Percentiles rank a stretch among this genome's conserved stretches.
phyloP scores from a whole-genome alignment of 148 eudicot species.

The Pouteria glomerata region DNA sequence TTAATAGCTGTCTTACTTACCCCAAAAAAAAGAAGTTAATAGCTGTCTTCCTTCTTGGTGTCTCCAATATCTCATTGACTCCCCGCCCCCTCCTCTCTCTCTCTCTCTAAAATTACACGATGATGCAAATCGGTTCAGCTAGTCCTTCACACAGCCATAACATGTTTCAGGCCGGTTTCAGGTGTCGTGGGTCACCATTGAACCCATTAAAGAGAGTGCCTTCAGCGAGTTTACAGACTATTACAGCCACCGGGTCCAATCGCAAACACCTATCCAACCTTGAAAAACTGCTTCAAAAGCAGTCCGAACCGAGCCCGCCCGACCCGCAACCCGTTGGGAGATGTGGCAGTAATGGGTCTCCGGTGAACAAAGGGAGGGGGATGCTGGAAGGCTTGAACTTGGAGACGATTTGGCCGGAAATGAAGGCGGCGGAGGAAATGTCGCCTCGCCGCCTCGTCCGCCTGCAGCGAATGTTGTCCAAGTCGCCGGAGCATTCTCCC shows the following conservation, averaged over 20 bases:
- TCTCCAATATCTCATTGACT: background rate
- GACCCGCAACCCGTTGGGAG: conserved; percentile 17
- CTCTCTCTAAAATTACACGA: too few relatives aligned
- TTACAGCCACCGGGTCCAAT: conserved; percentile 29
- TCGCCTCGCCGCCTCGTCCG: conserved; percentile 65
- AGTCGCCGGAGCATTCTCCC: conserved; percentile 65
- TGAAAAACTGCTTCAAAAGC: conserved; percentile 52
- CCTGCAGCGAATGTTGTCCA: conserved; percentile 53
- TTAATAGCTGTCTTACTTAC: conserved; percentile 11
- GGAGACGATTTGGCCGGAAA: conserved; percentile 56
- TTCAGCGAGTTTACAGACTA: background rate
- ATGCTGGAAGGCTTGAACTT: conserved; percentile 43
- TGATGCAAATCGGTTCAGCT: conserved; percentile 31
- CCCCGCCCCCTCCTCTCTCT: background rate
- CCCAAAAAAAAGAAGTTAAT: too few relatives aligned
- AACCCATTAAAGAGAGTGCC: conserved; percentile 28
- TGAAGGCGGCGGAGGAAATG: conserved; percentile 66
- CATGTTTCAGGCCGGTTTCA: conserved; percentile 32
- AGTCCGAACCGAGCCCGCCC: conserved; percentile 7
- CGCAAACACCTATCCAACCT: conserved; percentile 51
- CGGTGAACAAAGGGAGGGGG: conserved; percentile 22
- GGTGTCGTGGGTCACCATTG: conserved; percentile 29
- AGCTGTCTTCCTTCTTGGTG: background rate
- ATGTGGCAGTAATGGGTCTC: too few relatives aligned
- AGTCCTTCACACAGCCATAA: conserved; percentile 35